A percentile compares a stretch with the other conserved stretches of the same genome.
Evolutionary conservation across 129 eudicot genomes (phyloP).

Genomic region (Solidago caesia): DNA sequence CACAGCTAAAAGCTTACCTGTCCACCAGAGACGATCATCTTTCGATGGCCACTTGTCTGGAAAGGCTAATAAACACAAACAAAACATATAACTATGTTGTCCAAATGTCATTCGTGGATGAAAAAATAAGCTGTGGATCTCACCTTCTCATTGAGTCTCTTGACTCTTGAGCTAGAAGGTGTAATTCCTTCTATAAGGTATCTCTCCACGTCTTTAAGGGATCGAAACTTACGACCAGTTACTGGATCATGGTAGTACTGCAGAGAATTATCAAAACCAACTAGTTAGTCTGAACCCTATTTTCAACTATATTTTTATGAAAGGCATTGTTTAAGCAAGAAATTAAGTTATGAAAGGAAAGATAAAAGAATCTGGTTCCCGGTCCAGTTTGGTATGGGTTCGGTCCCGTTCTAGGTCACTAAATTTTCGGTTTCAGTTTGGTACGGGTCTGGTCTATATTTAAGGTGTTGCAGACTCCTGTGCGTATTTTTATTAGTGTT

Average conservation of each 20-base stretch:
- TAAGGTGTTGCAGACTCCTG: no score
- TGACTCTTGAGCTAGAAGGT: slow-evolving; percentile 29
- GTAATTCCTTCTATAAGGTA: slow-evolving; percentile 46
- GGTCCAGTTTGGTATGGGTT: no score
- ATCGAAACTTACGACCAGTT: slow-evolving; percentile 67
- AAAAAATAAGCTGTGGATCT: neutral
- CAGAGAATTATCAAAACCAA: slow-evolving; percentile 15
- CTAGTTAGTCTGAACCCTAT: neutral
- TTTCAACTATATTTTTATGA: no score
- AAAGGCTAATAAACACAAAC: slow-evolving; percentile 16
- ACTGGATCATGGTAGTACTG: slow-evolving; percentile 77
- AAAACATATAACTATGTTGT: slow-evolving; percentile 4
- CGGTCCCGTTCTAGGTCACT: no score
- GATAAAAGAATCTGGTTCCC: no score
- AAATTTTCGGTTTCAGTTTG: no score
- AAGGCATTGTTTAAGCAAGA: no score
- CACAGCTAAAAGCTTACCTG: slow-evolving; percentile 46
- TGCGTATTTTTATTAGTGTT: neutral
- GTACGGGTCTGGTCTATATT: no score
- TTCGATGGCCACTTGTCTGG: slow-evolving; percentile 30
- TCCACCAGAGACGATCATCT: slow-evolving; percentile 54
- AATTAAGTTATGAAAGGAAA: no score
- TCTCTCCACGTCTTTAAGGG: slow-evolving; percentile 55
- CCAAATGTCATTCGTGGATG: neutral
- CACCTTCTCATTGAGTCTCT: slow-evolving; percentile 34